Conservation (phyloP, 2,329 filamentous ascomycete genomes). For the Ceratocystis alfenasii region DNA sequence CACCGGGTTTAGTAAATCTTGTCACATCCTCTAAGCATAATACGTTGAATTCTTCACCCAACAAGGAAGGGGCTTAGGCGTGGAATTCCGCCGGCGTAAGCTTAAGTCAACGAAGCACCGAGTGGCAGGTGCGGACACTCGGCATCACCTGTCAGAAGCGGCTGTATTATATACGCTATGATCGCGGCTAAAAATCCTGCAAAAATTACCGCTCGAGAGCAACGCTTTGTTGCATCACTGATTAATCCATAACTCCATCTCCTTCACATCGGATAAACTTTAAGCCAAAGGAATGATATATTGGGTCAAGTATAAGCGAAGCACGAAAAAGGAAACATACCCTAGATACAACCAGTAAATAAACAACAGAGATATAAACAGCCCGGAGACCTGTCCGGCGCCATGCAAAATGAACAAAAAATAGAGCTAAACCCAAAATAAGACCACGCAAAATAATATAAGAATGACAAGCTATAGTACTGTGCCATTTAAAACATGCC, state of each 20-base stretch:
- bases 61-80: too few relatives aligned
- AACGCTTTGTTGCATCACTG: not conserved
- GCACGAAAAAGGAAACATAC: not conserved
- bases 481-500: slow-evolving; percentile 17
- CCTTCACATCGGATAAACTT: not conserved
- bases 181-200: not conserved
- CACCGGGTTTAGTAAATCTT: too few relatives aligned
- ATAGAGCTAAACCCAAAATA: not conserved
- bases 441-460: not conserved
- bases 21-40: too few relatives aligned
- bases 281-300: not conserved
- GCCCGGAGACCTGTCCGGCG: slow-evolving; percentile 8
- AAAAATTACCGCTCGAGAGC: not conserved
- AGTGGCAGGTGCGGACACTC: too few relatives aligned
- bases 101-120: too few relatives aligned
- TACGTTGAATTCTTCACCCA: too few relatives aligned
- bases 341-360: not conserved
- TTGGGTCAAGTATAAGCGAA: slow-evolving; percentile 5
- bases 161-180: not conserved
- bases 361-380: slow-evolving; percentile 14
- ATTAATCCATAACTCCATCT: not conserved
- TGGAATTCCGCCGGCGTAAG: too few relatives aligned
- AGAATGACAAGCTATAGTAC: not conserved
- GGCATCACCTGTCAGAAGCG: too few relatives aligned
- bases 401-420: slow-evolving; percentile 12